Base-by-base conservation (phyloP, 768 basidiomycete genomes). In the Lactarius trivialis region DNA sequence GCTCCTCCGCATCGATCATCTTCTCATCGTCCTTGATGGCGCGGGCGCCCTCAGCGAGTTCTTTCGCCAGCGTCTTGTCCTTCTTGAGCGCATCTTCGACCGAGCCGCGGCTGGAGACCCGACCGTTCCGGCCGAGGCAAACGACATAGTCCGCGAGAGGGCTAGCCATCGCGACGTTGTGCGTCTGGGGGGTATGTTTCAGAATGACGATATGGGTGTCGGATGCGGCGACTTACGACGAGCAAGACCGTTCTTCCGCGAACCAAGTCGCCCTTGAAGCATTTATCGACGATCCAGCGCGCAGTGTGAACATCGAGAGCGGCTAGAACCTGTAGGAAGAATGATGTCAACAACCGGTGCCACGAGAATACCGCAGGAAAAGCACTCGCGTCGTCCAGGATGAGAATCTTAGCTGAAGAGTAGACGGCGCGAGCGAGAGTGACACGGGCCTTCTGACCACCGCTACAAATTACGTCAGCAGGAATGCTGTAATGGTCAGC, bases 341-440 rank as follows among this genome's bases (percentile, higher is more conserved):
- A 49, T 15, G 7, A 43, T 24, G 19, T 63, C 43, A 48, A 49
- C 32, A 45, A 34, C 11, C 1, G 15, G 26, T 12, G 32, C 12
- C 9, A 9, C 14, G 34, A 7, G 7, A 24, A 43, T 24, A 6
- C 7, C 12, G 19, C 9, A 9, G 8, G 8, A 4, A 32, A 43
- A 49, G 37, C 14, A 14, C 70, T 50, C n/a, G 89, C 82, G 68
- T 91, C 89, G 67, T 93, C 90, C 45, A 91, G 73, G 12, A 93
- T 72, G 7, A 93, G 69, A 19, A 85, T 82, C 28, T 82, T 71
- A 0, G 89, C 84, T n/a, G 72, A 72, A 2, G 81, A 82, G 70
- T 86, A 86, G 1, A 85, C 73, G 0, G 84, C 83, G 7, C 84
- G 75, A 3, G 85, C 85, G 24, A 84, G 73, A 1, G 81, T 81